Evolutionary conservation across 306 rosid genomes (phyloP).

Genomic region (Rosa persica): DNA sequence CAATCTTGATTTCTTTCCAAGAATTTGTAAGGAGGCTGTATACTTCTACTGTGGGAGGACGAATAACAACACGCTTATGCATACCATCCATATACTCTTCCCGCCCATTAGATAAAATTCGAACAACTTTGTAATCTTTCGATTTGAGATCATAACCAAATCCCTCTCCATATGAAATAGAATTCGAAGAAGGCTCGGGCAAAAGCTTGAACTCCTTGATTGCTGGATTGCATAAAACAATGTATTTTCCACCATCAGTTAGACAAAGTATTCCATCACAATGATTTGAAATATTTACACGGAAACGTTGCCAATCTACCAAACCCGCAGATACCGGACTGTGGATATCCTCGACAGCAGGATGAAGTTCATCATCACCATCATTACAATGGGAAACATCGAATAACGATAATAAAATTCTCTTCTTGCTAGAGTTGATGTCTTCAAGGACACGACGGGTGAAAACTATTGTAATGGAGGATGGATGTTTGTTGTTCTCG

Average conservation of each 20-base stretch:
- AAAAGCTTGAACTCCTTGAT: not conserved
- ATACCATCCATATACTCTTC: not conserved
- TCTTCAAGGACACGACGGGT: not conserved
- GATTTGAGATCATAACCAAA: constrained; percentile 15
- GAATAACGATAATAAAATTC: not conserved
- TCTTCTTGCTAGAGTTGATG: not conserved
- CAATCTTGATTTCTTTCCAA: constrained; percentile 16
- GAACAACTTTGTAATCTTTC: not conserved
- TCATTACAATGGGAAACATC: no score
- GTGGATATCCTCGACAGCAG: not conserved
- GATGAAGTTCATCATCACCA: not conserved
- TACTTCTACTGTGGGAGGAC: not conserved
- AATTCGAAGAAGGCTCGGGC: not conserved
- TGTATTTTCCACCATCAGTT: not conserved
- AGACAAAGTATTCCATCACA: constrained; percentile 25
- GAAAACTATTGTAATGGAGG: not conserved
- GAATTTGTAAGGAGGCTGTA: constrained; percentile 8
- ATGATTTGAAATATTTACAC: not conserved
- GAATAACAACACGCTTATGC: not conserved
- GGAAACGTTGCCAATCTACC: no score
- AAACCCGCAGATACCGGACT: no score
- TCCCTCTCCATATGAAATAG: not conserved
- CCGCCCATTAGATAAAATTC: not conserved
- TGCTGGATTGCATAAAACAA: constrained; percentile 14
- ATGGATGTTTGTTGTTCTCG: not conserved